Percentiles rank a stretch among this genome's conserved stretches.
Evolutionary conservation across 139 green algal genomes (phyloP).

Genomic region (Gonium pectorale): DNA sequence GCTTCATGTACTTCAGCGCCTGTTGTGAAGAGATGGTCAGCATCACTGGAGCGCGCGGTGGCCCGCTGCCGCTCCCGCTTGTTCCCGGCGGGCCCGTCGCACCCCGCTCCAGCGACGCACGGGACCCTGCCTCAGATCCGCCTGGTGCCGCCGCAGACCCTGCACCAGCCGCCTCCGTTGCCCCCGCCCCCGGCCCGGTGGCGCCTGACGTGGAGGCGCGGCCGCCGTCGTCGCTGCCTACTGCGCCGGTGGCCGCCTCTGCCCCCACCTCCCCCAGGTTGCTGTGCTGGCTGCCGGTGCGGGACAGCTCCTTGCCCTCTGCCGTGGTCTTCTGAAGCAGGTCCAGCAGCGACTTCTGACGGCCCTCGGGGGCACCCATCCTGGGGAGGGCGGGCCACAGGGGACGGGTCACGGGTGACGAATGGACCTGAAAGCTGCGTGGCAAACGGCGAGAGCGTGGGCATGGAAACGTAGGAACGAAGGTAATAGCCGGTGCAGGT

Average conservation of each 20-base stretch:
- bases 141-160: no score
- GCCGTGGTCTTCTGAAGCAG: constrained; percentile 22
- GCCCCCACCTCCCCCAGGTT: not conserved
- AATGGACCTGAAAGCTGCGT: no score
- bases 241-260: not conserved
- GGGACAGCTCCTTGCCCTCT: constrained; percentile 13
- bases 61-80: not conserved
- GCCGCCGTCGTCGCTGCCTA: not conserved
- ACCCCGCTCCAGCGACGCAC: not conserved
- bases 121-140: no score
- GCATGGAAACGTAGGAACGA: no score
- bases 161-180: not conserved
- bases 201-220: not conserved
- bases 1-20: constrained; percentile 57
- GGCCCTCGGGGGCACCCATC: constrained; percentile 8
- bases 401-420: no score
- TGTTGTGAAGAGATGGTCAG: constrained; percentile 59
- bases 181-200: not conserved
- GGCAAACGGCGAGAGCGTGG: no score
- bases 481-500: no score
- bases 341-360: constrained; percentile 27
- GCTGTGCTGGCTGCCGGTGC: constrained; percentile 3
- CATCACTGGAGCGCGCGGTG: not conserved
- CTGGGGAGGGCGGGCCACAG: no score
- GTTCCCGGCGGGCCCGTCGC: not conserved